These are phyloP conservation scores for Pseudocercospora pini-densiflorae DNA, from an alignment of 2,329 filamentous ascomycete genomes.

Conservation along the genomic window DNA sequence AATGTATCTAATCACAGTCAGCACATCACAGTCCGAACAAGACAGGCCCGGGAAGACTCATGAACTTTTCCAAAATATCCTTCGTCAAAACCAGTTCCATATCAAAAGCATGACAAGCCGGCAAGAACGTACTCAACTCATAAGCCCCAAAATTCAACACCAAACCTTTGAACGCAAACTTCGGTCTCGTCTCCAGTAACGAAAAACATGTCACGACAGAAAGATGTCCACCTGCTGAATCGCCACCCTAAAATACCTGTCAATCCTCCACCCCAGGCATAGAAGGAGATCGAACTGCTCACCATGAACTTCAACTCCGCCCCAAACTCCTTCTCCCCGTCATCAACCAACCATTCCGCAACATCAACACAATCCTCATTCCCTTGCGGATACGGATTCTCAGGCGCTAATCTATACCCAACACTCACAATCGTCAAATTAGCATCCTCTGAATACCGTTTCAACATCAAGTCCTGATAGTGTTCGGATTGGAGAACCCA, in stretches of 20 bases:
- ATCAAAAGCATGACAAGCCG: conserved; percentile 48
- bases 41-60: conserved; percentile 16
- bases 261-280: no score
- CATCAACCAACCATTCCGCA: conserved; percentile 58
- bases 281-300: no score
- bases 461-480: conserved; percentile 54
- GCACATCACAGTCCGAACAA: not conserved
- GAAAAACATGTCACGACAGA: conserved; percentile 53
- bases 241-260: conserved; percentile 49
- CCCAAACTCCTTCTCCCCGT: conserved; percentile 50
- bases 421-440: conserved; percentile 58
- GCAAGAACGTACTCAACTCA: conserved; percentile 52
- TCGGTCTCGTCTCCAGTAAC: conserved; percentile 46
- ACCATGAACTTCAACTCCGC: conserved; percentile 37
- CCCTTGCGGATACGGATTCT: conserved; percentile 60
- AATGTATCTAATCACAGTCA: conserved; percentile 43
- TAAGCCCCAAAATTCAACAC: conserved; percentile 60
- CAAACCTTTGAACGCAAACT: conserved; percentile 54
- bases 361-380: conserved; percentile 63
- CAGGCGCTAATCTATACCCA: conserved; percentile 64
- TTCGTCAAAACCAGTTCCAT: conserved; percentile 51
- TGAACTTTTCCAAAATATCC: conserved; percentile 49
- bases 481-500: conserved; percentile 50
- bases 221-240: conserved; percentile 59
- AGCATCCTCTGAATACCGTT: conserved; percentile 55